Evolutionary conservation across 495 filamentous ascomycete genomes (phyloP), one percentile per base, ranked within the genome.

Genomic region (Penicillium daleae): DNA sequence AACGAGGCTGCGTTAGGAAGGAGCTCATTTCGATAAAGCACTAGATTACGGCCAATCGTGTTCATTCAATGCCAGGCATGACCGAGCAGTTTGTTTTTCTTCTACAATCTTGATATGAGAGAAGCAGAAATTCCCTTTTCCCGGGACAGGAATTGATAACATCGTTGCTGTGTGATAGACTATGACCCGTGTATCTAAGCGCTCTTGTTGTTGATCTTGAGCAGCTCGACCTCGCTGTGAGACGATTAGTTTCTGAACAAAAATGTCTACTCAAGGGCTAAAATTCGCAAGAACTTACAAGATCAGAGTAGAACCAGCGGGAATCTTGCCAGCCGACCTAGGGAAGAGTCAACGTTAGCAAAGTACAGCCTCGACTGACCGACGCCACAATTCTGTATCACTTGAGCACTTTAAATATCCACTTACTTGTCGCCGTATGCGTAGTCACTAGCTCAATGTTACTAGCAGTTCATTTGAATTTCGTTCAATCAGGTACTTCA

Each of bases 391-490:
- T 12, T 12, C 1, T 15, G 3, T 46, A 46, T 46, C 9, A 9
- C 5, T 4, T 12, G 9, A 46, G 4, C 7, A 9, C 5, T 29
- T 17, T 33, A 40, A 9, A 22, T 46, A 29, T 44, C 13, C 17
- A 64, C 87, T 74, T 82, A 92, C 90, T 81, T 75, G 31, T 82
- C 73, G 32, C 91, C 92, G 67, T 96, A 96, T 52, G 80, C 92
- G 68, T 83, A 93, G 76, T 92, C 90, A 71, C 91, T 93, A 39
- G 17, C 10, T 2, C 27, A 35, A 60, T 42, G 60, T 80, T 61
- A 78, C 74, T 63, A 24, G 59, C 19, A 46, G 26, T 62, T 49
- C 5, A 24, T n/a, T 44, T 1, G n/a, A 15, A 4, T 15, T 31
- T 57, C 19, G 12, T 42, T 52, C 19, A 3, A 19, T 33, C 7